Evolutionary conservation across 306 rosid genomes (phyloP).

Genomic region (Castanea mollissima): DNA sequence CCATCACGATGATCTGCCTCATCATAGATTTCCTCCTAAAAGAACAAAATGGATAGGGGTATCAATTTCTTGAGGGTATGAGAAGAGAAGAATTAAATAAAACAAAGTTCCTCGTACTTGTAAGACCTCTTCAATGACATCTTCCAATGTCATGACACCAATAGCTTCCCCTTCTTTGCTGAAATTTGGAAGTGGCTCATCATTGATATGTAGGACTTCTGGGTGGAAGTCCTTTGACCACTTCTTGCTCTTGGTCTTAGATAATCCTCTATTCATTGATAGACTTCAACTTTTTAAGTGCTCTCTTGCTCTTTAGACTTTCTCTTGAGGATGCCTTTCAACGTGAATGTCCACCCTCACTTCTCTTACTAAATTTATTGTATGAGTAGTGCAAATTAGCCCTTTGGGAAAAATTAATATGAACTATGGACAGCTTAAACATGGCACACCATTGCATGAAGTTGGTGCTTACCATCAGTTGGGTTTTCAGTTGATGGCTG

Average conservation of each 20-base stretch:
- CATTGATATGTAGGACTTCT: constrained; percentile 70
- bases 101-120: constrained; percentile 48
- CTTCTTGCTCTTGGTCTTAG: constrained; percentile 66
- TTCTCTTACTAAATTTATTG: constrained; percentile 44
- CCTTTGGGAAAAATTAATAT: neutral
- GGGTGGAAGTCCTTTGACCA: constrained; percentile 79
- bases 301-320: constrained; percentile 48
- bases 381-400: neutral
- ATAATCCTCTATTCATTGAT: constrained; percentile 46
- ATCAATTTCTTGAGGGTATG: neutral
- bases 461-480: constrained; percentile 40
- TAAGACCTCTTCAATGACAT: constrained; percentile 93
- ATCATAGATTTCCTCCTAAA: constrained; percentile 89
- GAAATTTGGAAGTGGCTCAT: constrained; percentile 60
- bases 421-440: neutral
- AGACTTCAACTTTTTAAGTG: constrained; percentile 68
- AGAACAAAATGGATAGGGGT: neutral
- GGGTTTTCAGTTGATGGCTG: constrained; percentile 33
- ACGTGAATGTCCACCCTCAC: constrained; percentile 69
- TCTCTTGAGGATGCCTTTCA: constrained; percentile 56
- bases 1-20: constrained; percentile 71
- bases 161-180: constrained; percentile 80
- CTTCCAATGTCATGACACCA: constrained; percentile 89
- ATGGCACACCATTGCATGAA: neutral
- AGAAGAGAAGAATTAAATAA: neutral